Conservation (phyloP, 768 basidiomycete genomes). For the Lyophyllum shimeji region DNA sequence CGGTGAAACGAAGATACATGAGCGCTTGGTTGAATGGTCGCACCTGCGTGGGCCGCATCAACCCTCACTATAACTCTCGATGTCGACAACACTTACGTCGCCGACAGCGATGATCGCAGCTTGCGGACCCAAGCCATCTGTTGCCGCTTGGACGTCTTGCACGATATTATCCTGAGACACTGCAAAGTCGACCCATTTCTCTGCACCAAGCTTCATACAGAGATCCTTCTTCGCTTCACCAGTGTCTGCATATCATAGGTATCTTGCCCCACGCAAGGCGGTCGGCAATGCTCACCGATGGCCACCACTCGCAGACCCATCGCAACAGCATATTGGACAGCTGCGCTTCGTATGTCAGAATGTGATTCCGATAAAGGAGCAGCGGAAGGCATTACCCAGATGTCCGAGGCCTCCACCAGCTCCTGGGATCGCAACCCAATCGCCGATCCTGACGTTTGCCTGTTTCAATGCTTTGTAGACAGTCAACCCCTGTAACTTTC, state of each 20-base stretch:
- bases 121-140: constrained; percentile 71
- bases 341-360: constrained; percentile 25
- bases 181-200: constrained; percentile 80
- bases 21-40: constrained; percentile 52
- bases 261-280: neutral
- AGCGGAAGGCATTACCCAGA: constrained; percentile 43
- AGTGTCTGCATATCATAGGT: constrained; percentile 52
- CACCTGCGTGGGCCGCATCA: constrained; percentile 21
- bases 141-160: constrained; percentile 55
- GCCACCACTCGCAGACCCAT: constrained; percentile 72
- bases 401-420: constrained; percentile 82
- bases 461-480: constrained; percentile 81
- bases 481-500: constrained; percentile 60
- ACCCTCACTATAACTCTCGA: neutral
- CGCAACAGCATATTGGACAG: constrained; percentile 75
- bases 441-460: constrained; percentile 53
- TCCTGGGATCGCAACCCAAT: constrained; percentile 74
- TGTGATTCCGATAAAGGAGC: neutral
- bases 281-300: constrained; percentile 30
- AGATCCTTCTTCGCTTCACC: constrained; percentile 68
- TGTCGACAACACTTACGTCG: constrained; percentile 27
- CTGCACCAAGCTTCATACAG: constrained; percentile 50
- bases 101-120: constrained; percentile 62
- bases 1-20: constrained; percentile 67
- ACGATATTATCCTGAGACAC: constrained; percentile 60